These are phyloP conservation scores for Breviolum minutum DNA, from an alignment of 73 alveolate species.

Conservation along the genomic window DNA sequence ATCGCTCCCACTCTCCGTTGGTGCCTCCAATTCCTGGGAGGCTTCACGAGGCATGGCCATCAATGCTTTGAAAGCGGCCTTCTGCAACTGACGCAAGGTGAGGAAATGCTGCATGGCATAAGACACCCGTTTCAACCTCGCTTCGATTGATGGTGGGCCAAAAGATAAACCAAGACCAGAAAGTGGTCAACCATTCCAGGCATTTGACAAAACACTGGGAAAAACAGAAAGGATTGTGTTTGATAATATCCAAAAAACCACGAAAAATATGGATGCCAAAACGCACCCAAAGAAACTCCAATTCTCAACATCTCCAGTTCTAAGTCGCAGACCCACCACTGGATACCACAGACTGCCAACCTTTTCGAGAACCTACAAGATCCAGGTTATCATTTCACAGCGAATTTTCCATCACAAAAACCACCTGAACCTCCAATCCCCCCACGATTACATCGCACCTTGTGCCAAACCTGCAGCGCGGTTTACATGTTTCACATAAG, in stretches of 20 bases:
- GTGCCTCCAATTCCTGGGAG: not conserved
- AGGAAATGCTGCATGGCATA: slow-evolving; percentile 17
- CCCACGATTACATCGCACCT: too few relatives aligned
- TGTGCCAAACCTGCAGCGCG: too few relatives aligned
- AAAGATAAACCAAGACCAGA: too few relatives aligned
- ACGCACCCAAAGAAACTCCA: not conserved
- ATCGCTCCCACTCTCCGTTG: not conserved
- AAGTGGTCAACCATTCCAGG: too few relatives aligned
- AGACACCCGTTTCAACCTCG: slow-evolving; percentile 31
- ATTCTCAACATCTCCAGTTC: not conserved
- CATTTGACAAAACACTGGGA: too few relatives aligned
- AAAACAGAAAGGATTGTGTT: not conserved
- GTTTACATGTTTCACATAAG: too few relatives aligned
- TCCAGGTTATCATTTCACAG: not conserved
- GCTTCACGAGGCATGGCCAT: slow-evolving; percentile 13
- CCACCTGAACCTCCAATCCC: too few relatives aligned
- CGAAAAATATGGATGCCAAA: too few relatives aligned
- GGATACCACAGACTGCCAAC: not conserved
- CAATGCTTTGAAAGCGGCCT: not conserved
- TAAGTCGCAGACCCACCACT: not conserved
- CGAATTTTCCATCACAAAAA: too few relatives aligned
- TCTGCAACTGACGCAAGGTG: not conserved
- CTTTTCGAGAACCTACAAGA: slow-evolving; percentile 10
- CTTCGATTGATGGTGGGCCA: too few relatives aligned
- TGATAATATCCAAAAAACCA: too few relatives aligned